phyloP scores from a whole-genome alignment of 371 early-diverging fungal species.

The Saksenaea vasiformis region DNA sequence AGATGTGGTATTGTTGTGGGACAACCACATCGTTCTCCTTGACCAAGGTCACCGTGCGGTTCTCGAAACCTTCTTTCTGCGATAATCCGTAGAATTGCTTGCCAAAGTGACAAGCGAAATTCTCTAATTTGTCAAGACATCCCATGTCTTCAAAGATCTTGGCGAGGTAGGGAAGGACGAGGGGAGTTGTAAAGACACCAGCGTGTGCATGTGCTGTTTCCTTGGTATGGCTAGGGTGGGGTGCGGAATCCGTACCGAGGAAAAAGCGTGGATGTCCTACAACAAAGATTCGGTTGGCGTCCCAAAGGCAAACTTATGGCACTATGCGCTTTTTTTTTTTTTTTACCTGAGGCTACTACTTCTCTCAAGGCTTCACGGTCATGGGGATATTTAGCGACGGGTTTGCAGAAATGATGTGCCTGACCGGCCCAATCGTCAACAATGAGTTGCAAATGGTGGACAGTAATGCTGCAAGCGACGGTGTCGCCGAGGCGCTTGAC shows the following conservation, averaged over 20 bases:
- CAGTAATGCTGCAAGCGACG: conserved; percentile 93
- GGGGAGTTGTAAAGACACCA: conserved; percentile 93
- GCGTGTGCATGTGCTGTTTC: conserved; percentile 83
- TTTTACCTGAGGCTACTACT: conserved; percentile 71
- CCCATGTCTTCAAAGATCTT: conserved; percentile 87
- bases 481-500: conserved; percentile 90
- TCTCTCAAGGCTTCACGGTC: conserved; percentile 90
- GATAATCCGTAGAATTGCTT: conserved; percentile 79
- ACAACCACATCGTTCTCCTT: conserved; percentile 53
- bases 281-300: background rate
- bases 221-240: conserved; percentile 88
- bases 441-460: conserved; percentile 89
- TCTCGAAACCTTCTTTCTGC: conserved; percentile 54
- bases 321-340: background rate
- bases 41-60: conserved; percentile 56
- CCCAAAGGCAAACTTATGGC: too few relatives aligned
- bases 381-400: conserved; percentile 94
- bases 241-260: conserved; percentile 96
- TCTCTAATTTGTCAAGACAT: conserved; percentile 74
- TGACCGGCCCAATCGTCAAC: conserved; percentile 98
- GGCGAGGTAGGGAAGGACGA: conserved; percentile 84
- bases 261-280: conserved; percentile 93
- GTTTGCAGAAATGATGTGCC: conserved; percentile 97
- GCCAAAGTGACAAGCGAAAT: conserved; percentile 86
- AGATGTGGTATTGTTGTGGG: conserved; percentile 56